Conservation (phyloP, 768 basidiomycete species). For the Amanita phalloides region DNA sequence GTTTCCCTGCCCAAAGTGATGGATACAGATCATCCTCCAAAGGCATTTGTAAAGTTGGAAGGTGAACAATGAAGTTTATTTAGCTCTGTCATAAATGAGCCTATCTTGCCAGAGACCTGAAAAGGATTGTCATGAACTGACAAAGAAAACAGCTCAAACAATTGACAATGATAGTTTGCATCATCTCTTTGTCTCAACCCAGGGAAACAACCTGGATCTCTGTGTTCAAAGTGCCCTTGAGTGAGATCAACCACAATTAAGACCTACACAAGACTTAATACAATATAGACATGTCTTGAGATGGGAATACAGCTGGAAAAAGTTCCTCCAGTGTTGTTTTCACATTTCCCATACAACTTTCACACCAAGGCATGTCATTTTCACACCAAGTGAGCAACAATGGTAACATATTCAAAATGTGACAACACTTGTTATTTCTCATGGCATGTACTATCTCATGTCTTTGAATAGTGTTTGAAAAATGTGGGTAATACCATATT, state of each 20-base stretch:
- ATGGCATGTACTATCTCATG: too few species aligned
- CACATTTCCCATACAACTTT: not conserved
- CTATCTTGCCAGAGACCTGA: constrained; percentile 4
- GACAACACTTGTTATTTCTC: too few species aligned
- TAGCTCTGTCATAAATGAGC: too few species aligned
- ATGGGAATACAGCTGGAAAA: not conserved
- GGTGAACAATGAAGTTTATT: not conserved
- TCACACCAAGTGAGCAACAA: not conserved
- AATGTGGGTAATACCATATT: not conserved
- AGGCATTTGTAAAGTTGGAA: not conserved
- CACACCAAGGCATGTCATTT: not conserved
- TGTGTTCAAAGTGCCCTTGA: constrained; percentile 8
- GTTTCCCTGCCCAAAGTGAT: too few species aligned
- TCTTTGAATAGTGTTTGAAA: not conserved
- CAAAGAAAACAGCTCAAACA: too few species aligned
- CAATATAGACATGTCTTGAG: not conserved
- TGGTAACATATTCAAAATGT: too few species aligned
- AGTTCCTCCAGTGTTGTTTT: not conserved
- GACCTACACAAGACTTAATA: not conserved
- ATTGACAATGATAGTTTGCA: too few species aligned
- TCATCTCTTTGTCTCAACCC: constrained; percentile 11
- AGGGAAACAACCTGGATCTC: constrained; percentile 15
- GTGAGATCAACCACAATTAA: not conserved
- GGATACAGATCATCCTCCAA: too few species aligned
- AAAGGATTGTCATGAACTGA: too few species aligned